Conservation (phyloP, 2,329 filamentous ascomycete species). For the Sclerotinia spermophila region DNA sequence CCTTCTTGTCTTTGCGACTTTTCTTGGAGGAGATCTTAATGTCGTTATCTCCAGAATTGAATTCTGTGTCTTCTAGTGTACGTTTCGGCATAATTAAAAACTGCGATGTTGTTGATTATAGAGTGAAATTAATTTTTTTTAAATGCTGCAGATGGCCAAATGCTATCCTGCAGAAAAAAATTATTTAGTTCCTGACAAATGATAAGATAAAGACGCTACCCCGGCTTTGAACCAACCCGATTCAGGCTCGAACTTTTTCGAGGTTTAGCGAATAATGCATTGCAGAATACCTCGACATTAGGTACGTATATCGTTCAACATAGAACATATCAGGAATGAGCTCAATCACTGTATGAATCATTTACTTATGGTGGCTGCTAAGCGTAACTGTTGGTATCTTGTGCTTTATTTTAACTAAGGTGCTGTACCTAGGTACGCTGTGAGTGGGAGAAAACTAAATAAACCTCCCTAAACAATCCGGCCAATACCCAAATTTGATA, state of each 20-base stretch:
- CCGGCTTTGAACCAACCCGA: background rate
- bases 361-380: background rate
- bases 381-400: background rate
- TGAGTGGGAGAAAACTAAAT: background rate
- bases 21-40: constrained; percentile 30
- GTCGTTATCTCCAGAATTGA: constrained; percentile 23
- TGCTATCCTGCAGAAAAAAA: constrained; percentile 14
- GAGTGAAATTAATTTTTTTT: background rate
- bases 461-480: background rate
- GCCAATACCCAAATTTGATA: background rate
- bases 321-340: background rate
- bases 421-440: background rate
- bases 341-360: background rate
- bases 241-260: background rate
- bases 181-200: constrained; percentile 5
- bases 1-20: constrained; percentile 31
- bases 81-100: constrained; percentile 35
- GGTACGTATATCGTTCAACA: too few species aligned
- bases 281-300: background rate
- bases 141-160: background rate
- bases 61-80: constrained; percentile 33
- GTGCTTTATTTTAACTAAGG: background rate
- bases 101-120: constrained; percentile 9
- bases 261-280: background rate
- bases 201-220: constrained; percentile 4